Evolutionary conservation across 2,329 filamentous ascomycete species (phyloP).

Genomic region (Penicillium sp.): DNA sequence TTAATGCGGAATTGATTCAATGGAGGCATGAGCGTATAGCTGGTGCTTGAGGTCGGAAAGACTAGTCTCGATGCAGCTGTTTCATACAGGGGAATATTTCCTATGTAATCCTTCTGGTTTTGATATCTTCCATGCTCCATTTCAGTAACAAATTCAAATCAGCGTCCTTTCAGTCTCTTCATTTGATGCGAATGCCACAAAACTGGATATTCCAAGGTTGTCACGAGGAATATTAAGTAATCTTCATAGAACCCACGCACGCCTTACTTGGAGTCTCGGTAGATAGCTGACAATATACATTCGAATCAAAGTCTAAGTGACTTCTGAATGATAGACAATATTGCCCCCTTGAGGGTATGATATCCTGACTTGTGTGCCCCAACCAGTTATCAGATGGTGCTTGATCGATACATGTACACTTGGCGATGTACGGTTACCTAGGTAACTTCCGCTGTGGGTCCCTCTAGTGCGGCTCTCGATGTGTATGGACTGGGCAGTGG

Average conservation of each 20-base stretch:
- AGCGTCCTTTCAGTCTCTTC: rapidly evolving
- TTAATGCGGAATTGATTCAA: not conserved
- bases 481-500: not conserved
- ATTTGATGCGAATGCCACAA: not conserved
- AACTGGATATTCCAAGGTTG: not conserved
- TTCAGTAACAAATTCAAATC: not conserved
- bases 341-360: no score
- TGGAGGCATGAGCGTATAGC: not conserved
- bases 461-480: not conserved
- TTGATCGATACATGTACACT: not conserved
- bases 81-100: not conserved
- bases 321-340: not conserved
- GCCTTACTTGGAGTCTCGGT: no score
- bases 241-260: not conserved
- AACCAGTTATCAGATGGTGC: not conserved
- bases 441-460: not conserved
- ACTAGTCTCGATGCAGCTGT: not conserved
- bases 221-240: not conserved
- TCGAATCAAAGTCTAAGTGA: not conserved
- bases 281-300: not conserved
- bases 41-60: not conserved
- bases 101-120: not conserved
- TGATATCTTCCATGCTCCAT: not conserved
- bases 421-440: no score
- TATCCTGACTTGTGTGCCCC: not conserved